phyloP scores from a whole-genome alignment of 1,139 yeast genomes.

The Geotrichum aggregatum region DNA sequence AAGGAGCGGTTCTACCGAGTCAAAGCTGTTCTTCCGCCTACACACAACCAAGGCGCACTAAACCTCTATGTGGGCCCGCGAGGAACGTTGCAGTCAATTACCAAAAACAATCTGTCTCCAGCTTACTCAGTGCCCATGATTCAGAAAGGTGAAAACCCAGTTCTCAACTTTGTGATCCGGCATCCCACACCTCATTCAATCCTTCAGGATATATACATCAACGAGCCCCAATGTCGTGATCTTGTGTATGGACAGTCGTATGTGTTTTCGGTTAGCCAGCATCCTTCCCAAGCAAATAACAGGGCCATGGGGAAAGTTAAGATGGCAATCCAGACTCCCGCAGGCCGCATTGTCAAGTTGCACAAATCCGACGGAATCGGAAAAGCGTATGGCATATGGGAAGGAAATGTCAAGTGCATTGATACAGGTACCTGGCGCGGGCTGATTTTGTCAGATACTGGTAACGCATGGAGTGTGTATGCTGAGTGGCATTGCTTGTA shows the following conservation, averaged over 20 bases:
- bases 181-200: constrained; percentile 21
- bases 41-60: constrained; percentile 63
- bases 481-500: constrained; percentile 79
- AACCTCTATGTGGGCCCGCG: constrained; percentile 70
- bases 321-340: constrained; percentile 74
- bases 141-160: constrained; percentile 57
- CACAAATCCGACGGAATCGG: constrained; percentile 32
- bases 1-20: constrained; percentile 62
- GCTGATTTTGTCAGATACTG: constrained; percentile 72
- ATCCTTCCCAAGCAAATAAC: constrained; percentile 24
- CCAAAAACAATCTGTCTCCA: constrained; percentile 57
- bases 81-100: constrained; percentile 57
- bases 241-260: constrained; percentile 57
- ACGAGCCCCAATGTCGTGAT: constrained; percentile 74
- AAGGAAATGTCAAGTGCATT: constrained; percentile 16
- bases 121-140: constrained; percentile 73
- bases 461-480: constrained; percentile 82
- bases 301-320: constrained; percentile 32
- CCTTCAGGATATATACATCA: constrained; percentile 68
- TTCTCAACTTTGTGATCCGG: constrained; percentile 20
- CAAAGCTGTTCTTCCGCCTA: constrained; percentile 75
- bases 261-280: constrained; percentile 42
- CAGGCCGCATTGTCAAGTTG: constrained; percentile 69
- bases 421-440: constrained; percentile 72
- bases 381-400: constrained; percentile 11